Conservation (phyloP, 106 monocot genomes). For the Dendrobium nobile region DNA sequence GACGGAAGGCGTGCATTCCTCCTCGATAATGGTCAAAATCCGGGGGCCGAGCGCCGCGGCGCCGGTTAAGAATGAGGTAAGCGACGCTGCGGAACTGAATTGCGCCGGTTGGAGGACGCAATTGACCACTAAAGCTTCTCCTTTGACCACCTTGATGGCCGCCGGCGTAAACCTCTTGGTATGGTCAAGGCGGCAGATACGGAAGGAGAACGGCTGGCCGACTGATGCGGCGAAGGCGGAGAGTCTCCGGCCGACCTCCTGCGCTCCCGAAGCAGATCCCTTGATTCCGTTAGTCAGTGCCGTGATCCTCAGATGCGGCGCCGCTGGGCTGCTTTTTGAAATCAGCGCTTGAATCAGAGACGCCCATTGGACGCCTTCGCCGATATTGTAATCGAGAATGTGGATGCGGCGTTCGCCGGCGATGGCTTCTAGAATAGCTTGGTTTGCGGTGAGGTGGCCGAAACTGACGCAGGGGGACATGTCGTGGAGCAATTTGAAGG, state of each 20-base stretch:
- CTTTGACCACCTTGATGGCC: constrained; percentile 25
- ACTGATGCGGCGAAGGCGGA: constrained; percentile 40
- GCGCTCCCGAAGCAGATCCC: neutral
- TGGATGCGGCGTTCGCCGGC: constrained; percentile 31
- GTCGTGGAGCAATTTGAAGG: constrained; percentile 49
- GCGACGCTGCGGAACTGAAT: neutral
- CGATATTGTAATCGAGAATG: constrained; percentile 45
- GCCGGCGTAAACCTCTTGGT: constrained; percentile 27
- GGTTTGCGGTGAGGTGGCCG: constrained; percentile 57
- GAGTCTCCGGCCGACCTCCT: constrained; percentile 26
- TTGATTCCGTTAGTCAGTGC: constrained; percentile 18
- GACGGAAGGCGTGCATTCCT: neutral
- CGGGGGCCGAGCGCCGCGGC: constrained; percentile 3
- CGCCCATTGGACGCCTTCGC: constrained; percentile 47
- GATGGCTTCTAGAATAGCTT: constrained; percentile 45
- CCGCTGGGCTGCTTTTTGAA: constrained; percentile 16
- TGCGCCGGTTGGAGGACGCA: constrained; percentile 36
- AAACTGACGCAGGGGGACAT: constrained; percentile 56
- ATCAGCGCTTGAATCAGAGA: constrained; percentile 42
- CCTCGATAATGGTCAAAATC: constrained; percentile 19
- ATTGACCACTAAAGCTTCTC: constrained; percentile 30
- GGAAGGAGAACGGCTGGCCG: constrained; percentile 42
- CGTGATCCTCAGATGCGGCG: constrained; percentile 49
- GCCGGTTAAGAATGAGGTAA: neutral
- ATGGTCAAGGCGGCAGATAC: constrained; percentile 33